A percentile compares a stretch with the other conserved stretches of the same genome.
Evolutionary conservation across 371 early-diverging fungal genomes (phyloP).

Genomic region (Mortierella sp.): DNA sequence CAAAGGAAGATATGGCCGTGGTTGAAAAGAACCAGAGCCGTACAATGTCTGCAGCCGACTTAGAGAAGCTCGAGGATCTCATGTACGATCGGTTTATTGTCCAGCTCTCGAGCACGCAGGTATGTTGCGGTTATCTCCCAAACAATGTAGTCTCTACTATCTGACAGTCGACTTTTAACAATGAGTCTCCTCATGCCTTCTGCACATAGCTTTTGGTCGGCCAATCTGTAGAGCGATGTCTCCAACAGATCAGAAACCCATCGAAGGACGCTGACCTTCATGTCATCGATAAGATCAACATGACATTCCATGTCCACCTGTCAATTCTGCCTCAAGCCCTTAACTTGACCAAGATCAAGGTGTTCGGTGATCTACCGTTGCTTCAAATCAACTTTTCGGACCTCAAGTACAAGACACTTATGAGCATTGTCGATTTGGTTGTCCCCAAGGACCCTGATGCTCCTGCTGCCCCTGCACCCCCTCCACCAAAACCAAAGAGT

Average conservation of each 20-base stretch:
- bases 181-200: background rate
- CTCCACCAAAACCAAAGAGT: slow-evolving; percentile 39
- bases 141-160: no score
- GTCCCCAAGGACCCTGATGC: slow-evolving; percentile 54
- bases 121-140: slow-evolving; percentile 26
- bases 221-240: slow-evolving; percentile 77
- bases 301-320: slow-evolving; percentile 82
- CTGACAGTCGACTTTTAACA: background rate
- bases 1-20: slow-evolving; percentile 72
- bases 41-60: slow-evolving; percentile 71
- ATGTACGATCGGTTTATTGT: slow-evolving; percentile 94
- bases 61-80: slow-evolving; percentile 75
- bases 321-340: slow-evolving; percentile 87
- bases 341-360: slow-evolving; percentile 78
- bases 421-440: slow-evolving; percentile 80
- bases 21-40: slow-evolving; percentile 74
- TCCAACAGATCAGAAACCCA: slow-evolving; percentile 70
- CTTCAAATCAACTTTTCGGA: slow-evolving; percentile 94
- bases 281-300: slow-evolving; percentile 88
- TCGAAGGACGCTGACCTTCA: slow-evolving; percentile 69
- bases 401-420: slow-evolving; percentile 91
- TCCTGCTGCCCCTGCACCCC: slow-evolving; percentile 31
- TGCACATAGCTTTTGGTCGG: slow-evolving; percentile 76
- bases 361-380: slow-evolving; percentile 88
- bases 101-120: slow-evolving; percentile 84